Percentiles rank a stretch among this genome's conserved stretches.
phyloP scores from a whole-genome alignment of 2,329 filamentous ascomycete species.

The Rosellinia necatrix region DNA sequence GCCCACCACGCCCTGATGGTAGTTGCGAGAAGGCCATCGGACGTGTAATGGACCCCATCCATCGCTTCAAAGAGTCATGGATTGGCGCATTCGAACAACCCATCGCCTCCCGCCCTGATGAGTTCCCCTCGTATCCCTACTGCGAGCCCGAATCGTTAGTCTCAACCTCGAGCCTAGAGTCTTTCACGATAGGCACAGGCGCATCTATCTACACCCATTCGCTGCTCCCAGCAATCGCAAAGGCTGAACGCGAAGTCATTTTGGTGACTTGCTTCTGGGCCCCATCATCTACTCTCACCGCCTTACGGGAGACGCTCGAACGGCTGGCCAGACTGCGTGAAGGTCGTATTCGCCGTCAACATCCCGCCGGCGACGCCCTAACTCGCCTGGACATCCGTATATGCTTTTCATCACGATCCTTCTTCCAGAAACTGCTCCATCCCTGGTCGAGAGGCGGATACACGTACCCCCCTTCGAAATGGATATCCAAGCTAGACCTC shows the following conservation, averaged over 20 bases:
- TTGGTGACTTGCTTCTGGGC: slow-evolving; percentile 87
- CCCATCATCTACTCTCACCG: slow-evolving; percentile 62
- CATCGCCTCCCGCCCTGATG: slow-evolving; percentile 36
- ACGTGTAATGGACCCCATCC: slow-evolving; percentile 30
- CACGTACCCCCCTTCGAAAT: slow-evolving; percentile 62
- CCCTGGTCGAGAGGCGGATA: slow-evolving; percentile 66
- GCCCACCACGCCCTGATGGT: no score
- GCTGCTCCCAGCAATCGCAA: slow-evolving; percentile 64
- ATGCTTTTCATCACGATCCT: slow-evolving; percentile 74
- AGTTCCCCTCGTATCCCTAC: slow-evolving; percentile 55
- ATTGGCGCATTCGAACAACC: slow-evolving; percentile 23
- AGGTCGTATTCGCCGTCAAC: slow-evolving; percentile 44
- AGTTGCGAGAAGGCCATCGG: no score
- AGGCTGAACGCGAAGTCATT: slow-evolving; percentile 67
- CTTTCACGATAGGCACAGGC: slow-evolving; percentile 62
- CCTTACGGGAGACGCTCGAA: slow-evolving; percentile 61
- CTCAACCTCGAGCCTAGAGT: slow-evolving; percentile 51
- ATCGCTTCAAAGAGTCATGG: slow-evolving; percentile 34
- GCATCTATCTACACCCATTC: slow-evolving; percentile 58
- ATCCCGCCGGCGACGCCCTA: slow-evolving; percentile 17
- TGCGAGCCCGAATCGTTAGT: slow-evolving; percentile 52
- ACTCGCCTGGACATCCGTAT: slow-evolving; percentile 65
- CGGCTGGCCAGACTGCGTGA: slow-evolving; percentile 57
- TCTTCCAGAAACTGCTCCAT: slow-evolving; percentile 77
- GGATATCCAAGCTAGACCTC: slow-evolving; percentile 66